phyloP scores from a whole-genome alignment of 1,139 yeast genomes.

The Casaregolazyma suthepensis region DNA sequence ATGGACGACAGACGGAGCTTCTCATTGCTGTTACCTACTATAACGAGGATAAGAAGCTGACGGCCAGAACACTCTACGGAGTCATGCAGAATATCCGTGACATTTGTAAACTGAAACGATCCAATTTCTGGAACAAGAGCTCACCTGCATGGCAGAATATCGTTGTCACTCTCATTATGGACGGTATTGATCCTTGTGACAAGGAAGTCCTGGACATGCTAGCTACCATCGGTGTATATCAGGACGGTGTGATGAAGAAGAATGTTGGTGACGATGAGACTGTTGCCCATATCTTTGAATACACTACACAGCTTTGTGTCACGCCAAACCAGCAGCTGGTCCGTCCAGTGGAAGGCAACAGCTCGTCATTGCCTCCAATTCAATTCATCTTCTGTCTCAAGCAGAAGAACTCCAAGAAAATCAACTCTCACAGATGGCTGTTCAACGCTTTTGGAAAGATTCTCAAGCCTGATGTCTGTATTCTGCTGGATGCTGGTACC shows the following conservation, averaged over 20 bases:
- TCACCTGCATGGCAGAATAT: conserved; percentile 94
- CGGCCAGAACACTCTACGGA: conserved; percentile 89
- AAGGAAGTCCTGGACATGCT: conserved; percentile 76
- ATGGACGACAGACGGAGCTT: conserved; percentile 79
- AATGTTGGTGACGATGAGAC: conserved; percentile 83
- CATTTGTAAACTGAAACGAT: conserved; percentile 61
- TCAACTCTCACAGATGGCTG: conserved; percentile 95
- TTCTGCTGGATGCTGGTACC: conserved; percentile 90
- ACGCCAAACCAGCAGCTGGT: conserved; percentile 45
- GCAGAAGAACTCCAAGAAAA: conserved; percentile 84
- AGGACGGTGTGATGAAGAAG: conserved; percentile 89
- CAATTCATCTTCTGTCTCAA: conserved; percentile 84
- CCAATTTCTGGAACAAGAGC: conserved; percentile 54
- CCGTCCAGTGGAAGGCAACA: conserved; percentile 55
- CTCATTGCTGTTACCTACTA: conserved; percentile 89
- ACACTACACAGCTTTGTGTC: conserved; percentile 59
- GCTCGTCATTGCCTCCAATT: conserved; percentile 60
- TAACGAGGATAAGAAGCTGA: conserved; percentile 81
- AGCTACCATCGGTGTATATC: conserved; percentile 91
- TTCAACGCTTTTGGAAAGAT: conserved; percentile 88
- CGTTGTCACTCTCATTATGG: conserved; percentile 84
- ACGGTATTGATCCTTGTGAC: conserved; percentile 88
- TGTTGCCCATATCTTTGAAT: conserved; percentile 87
- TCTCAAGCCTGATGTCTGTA: conserved; percentile 78
- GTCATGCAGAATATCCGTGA: conserved; percentile 88